Conservation (phyloP, 495 filamentous ascomycete genomes). For the Neurospora tetrasperma region DNA sequence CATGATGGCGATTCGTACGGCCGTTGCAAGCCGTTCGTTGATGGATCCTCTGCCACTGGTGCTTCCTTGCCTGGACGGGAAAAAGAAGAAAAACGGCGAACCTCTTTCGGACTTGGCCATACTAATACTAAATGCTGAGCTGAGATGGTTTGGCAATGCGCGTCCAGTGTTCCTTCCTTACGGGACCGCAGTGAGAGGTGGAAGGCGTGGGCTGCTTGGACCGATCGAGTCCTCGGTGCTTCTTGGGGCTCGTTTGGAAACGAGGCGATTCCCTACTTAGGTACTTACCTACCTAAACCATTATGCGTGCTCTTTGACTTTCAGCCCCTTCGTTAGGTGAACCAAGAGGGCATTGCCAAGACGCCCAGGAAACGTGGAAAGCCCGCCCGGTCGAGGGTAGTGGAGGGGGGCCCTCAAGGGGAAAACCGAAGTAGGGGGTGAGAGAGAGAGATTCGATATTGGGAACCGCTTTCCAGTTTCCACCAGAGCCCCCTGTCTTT, state of each 20-base stretch:
- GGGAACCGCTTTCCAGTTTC: neutral
- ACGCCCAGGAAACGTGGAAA: neutral
- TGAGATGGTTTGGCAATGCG: slow-evolving; percentile 1
- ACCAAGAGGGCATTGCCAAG: neutral
- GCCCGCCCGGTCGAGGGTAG: neutral
- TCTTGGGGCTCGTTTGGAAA: no score
- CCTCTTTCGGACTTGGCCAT: neutral
- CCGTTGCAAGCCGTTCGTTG: neutral
- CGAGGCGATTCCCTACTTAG: neutral
- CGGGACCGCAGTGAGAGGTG: slow-evolving; percentile 1
- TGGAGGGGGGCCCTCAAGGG: neutral
- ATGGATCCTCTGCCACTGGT: neutral
- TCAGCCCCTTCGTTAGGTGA: neutral
- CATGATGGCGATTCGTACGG: neutral
- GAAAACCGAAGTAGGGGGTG: neutral
- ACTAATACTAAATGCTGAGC: neutral
- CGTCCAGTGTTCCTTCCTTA: slow-evolving; percentile 16
- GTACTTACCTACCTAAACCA: neutral
- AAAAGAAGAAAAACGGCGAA: neutral
- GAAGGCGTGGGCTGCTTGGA: neutral
- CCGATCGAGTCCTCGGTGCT: no score
- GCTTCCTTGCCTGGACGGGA: neutral
- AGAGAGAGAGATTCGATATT: neutral
- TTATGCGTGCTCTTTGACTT: neutral
- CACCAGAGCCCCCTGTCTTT: neutral